These are phyloP conservation scores for Zymoseptoria ardabiliae DNA, from an alignment of 2,329 filamentous ascomycete genomes.

Conservation along the genomic window DNA sequence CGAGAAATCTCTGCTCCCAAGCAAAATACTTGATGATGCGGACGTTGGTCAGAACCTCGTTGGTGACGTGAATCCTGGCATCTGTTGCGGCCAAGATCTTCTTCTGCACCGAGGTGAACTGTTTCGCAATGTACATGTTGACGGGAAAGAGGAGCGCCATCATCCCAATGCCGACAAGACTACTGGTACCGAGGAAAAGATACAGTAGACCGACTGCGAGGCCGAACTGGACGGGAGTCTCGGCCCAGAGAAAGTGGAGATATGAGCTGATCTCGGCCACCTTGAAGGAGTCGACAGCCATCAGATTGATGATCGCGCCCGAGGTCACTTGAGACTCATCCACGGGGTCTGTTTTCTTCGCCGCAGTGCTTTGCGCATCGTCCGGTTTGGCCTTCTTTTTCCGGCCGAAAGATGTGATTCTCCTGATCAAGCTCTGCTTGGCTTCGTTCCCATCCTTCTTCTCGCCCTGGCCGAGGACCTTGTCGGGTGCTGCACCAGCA, in stretches of 20 bases:
- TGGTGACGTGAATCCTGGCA: slow-evolving; percentile 90
- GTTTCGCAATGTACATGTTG: slow-evolving; percentile 81
- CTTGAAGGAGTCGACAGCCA: slow-evolving; percentile 99
- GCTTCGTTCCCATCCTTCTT: slow-evolving; percentile 39
- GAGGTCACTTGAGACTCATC: slow-evolving; percentile 70
- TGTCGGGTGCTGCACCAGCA: slow-evolving; percentile 68
- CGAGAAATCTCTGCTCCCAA: slow-evolving; percentile 88
- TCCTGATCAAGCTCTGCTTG: slow-evolving; percentile 38
- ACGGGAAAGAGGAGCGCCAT: slow-evolving; percentile 84
- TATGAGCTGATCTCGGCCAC: slow-evolving; percentile 92
- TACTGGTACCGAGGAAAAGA: slow-evolving; percentile 82
- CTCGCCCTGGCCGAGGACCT: slow-evolving; percentile 51
- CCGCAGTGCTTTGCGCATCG: slow-evolving; percentile 31
- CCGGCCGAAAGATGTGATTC: slow-evolving; percentile 50
- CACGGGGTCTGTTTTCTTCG: slow-evolving; percentile 17
- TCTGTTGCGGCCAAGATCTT: slow-evolving; percentile 88
- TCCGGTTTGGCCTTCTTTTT: slow-evolving; percentile 45
- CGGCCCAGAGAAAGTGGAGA: slow-evolving; percentile 89
- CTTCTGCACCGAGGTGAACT: slow-evolving; percentile 81
- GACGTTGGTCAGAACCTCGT: slow-evolving; percentile 95
- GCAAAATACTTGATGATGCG: slow-evolving; percentile 99
- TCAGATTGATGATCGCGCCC: slow-evolving; percentile 98
- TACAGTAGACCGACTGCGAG: slow-evolving; percentile 79
- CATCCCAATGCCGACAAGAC: slow-evolving; percentile 83
- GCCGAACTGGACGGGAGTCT: slow-evolving; percentile 79